These are phyloP conservation scores for Cicer bijugum DNA, from an alignment of 306 rosid genomes.

Conservation along the genomic window DNA sequence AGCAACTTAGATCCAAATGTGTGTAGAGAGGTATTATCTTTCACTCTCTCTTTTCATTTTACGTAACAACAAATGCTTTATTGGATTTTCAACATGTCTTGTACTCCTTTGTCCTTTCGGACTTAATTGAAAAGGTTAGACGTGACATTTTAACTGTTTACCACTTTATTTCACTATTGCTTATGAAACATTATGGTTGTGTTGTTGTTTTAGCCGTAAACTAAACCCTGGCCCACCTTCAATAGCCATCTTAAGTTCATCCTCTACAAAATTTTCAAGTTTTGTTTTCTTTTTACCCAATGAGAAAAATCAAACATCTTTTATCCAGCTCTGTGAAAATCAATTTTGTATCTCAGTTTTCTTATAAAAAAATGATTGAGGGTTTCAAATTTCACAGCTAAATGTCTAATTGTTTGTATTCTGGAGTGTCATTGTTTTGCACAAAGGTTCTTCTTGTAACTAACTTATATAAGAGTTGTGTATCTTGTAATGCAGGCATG, in stretches of 20 bases:
- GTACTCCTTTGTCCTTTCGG: constrained; percentile 16
- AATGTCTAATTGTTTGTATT: constrained; percentile 25
- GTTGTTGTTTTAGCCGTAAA: constrained; percentile 9
- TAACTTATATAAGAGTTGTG: constrained; percentile 12
- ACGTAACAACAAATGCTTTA: constrained; percentile 1
- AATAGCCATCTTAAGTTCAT: constrained; percentile 27
- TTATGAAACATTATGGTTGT: constrained; percentile 31
- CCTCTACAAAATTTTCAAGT: neutral
- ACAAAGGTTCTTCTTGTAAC: constrained; percentile 17
- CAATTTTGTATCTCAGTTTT: constrained; percentile 27
- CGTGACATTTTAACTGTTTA: constrained; percentile 25
- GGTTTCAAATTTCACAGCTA: constrained; percentile 29
- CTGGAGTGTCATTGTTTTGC: constrained; percentile 14
- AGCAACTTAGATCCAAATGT: constrained; percentile 73
- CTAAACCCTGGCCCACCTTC: constrained; percentile 8
- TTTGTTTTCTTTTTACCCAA: constrained; percentile 27
- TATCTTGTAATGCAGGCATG: constrained; percentile 67
- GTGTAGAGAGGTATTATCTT: constrained; percentile 77
- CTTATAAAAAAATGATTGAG: constrained; percentile 7
- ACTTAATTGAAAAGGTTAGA: constrained; percentile 28
- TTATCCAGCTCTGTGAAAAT: constrained; percentile 21
- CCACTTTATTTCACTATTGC: constrained; percentile 31
- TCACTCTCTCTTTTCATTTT: constrained; percentile 16
- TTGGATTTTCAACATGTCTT: constrained; percentile 22
- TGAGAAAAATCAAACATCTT: constrained; percentile 20